Evolutionary conservation across 73 alveolate species (phyloP).

Genomic region (Paramecium primaurelia): DNA sequence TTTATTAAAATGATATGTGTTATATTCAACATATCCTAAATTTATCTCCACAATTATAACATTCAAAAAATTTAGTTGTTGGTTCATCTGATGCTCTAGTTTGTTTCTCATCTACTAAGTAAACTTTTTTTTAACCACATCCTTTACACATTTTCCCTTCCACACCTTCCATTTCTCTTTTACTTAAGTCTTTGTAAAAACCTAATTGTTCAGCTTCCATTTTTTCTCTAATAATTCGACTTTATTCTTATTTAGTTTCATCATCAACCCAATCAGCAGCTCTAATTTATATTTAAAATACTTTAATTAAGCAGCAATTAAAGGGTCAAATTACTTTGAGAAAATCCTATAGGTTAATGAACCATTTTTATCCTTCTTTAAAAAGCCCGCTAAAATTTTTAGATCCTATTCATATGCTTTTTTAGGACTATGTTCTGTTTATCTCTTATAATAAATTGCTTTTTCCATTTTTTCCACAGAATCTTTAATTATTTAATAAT

Average conservation of each 20-base stretch:
- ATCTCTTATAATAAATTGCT: background rate
- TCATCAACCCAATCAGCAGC: slow-evolving; percentile 53
- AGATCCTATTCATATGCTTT: slow-evolving; percentile 26
- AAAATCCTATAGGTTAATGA: background rate
- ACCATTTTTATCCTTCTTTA: slow-evolving; percentile 41
- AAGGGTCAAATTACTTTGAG: background rate
- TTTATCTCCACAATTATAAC: slow-evolving; percentile 61
- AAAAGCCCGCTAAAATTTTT: background rate
- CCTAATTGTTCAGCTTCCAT: slow-evolving; percentile 36
- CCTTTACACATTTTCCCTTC: slow-evolving; percentile 59
- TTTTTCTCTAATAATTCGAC: background rate
- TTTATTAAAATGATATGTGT: background rate
- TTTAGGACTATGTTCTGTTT: background rate
- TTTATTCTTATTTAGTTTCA: background rate
- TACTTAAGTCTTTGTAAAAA: slow-evolving; percentile 14
- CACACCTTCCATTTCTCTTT: slow-evolving; percentile 56
- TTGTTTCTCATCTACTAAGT: slow-evolving; percentile 43
- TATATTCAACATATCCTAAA: slow-evolving; percentile 2
- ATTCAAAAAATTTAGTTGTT: slow-evolving; percentile 56
- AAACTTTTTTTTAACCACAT: slow-evolving; percentile 48
- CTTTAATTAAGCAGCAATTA: slow-evolving; percentile 33
- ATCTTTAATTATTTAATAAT: background rate
- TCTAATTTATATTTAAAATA: background rate
- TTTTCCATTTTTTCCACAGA: slow-evolving; percentile 24
- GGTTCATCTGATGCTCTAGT: slow-evolving; percentile 65